Base-by-base conservation (phyloP, 2,329 filamentous ascomycete species). In the Pezicula carpinea region DNA sequence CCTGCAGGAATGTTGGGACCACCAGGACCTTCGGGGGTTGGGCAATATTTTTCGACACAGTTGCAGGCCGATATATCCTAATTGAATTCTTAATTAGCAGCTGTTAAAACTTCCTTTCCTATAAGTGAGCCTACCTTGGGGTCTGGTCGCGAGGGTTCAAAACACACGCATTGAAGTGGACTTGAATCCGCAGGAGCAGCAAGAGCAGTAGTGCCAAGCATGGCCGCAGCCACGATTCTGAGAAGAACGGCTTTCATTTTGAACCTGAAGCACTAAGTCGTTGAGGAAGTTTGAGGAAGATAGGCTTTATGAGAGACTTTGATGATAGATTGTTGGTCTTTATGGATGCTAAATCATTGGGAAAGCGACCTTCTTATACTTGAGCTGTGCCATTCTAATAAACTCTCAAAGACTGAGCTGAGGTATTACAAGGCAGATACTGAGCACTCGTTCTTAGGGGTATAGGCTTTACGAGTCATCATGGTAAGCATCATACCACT, bases 241-340 rank as follows among this genome's bases (percentile, higher is more conserved):
- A 40, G 22, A 26, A 40, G 38, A 26, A 23, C n/a, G 38, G 18
- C 18, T 23, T 40, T 40, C 38, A 40, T 40, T 40, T 40, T 40
- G 38, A 40, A 13, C n/a, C 14, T 23, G 4, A 8, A 19, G 14
- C 1, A 5, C 22, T 19, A 18, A 35, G 8, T 15, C 15, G n/a
- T 17, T 35, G 13, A 35, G n/a, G 8, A 7, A 40, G 2, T 10
- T 23, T 23, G 4, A 10, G n/a, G 6, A 22, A 26, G n/a, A 21
- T 14, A 29, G 6, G 21, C 14, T 15, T 7, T 3, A 3, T 29
- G 22, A 15, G 15, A 19, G 7, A 17, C 19, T 18, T 15, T 15
- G n/a, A 19, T 19, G 14, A 22, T n/a, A 13, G 13, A 23, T 14
- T 22, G 4, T 15, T 3, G n/a, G 38, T 23, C 15, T 40, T 29